A percentile compares a stretch with the other conserved stretches of the same genome.
phyloP scores from a whole-genome alignment of 2,329 filamentous ascomycete genomes.

The Microdochium trichocladiopsis region DNA sequence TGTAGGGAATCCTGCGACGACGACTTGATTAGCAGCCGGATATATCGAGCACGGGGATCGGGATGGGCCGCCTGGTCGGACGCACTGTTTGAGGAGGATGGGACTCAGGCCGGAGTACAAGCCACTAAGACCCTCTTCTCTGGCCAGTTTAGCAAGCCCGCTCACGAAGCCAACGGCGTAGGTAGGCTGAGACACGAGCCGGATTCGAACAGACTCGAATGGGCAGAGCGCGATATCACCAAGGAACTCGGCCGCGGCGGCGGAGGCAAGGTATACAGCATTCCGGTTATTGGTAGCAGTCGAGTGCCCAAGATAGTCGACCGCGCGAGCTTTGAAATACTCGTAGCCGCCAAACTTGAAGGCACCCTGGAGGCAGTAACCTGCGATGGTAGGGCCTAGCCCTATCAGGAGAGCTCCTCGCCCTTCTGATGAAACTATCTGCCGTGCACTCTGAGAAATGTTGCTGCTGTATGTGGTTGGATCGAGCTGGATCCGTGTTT shows the following conservation, averaged over 20 bases:
- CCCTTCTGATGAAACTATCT: constrained; percentile 65
- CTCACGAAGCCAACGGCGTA: constrained; percentile 62
- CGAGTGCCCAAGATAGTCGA: constrained; percentile 61
- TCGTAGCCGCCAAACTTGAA: constrained; percentile 80
- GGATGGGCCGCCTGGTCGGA: too few species aligned
- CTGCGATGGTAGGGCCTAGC: constrained; percentile 64
- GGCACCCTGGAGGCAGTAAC: constrained; percentile 74
- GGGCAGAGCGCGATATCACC: constrained; percentile 66
- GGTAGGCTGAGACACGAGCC: constrained; percentile 65
- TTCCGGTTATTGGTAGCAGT: constrained; percentile 59
- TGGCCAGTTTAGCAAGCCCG: constrained; percentile 63
- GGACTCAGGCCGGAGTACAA: constrained; percentile 74
- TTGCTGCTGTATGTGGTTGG: constrained; percentile 68
- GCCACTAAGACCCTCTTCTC: constrained; percentile 61
- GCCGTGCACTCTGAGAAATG: constrained; percentile 64
- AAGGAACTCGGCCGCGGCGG: constrained; percentile 44
- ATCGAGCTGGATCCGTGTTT: constrained; percentile 74
- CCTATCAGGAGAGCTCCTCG: constrained; percentile 66
- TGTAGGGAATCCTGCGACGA: constrained; percentile 63
- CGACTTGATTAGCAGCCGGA: background rate
- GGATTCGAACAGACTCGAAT: constrained; percentile 71
- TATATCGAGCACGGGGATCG: too few species aligned
- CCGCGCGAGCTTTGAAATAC: constrained; percentile 75
- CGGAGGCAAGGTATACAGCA: constrained; percentile 57
- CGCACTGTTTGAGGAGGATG: constrained; percentile 63